phyloP scores from a whole-genome alignment of 495 filamentous ascomycete genomes.

The Opeltia flavorubescens region DNA sequence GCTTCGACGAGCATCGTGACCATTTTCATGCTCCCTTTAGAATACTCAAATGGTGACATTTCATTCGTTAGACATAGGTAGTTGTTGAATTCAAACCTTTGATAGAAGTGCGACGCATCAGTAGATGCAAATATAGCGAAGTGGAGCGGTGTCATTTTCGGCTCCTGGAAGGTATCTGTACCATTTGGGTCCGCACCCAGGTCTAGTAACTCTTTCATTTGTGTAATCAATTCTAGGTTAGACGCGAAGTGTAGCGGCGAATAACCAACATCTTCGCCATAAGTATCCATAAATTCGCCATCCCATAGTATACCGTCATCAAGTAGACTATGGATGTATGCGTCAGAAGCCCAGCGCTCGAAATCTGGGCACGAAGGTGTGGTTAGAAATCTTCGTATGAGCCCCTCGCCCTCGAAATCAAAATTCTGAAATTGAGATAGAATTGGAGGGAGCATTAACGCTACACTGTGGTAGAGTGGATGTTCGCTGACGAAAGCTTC shows the following conservation, averaged over 20 bases:
- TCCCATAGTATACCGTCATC: neutral
- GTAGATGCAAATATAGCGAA: neutral
- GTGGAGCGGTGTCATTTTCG: neutral
- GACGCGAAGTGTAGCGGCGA: no score
- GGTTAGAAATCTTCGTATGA: neutral
- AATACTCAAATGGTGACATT: neutral
- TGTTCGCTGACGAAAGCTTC: neutral
- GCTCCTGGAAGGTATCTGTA: neutral
- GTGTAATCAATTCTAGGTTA: no score
- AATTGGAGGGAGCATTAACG: neutral
- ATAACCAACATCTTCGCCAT: no score
- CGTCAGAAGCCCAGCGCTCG: neutral
- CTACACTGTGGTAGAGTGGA: neutral
- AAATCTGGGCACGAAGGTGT: neutral
- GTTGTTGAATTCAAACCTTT: neutral
- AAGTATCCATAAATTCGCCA: no score
- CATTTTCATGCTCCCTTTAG: neutral
- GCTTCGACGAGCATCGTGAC: neutral
- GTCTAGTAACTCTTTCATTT: no score
- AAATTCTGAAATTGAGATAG: neutral
- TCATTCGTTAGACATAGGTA: neutral
- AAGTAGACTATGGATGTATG: neutral
- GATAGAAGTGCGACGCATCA: neutral
- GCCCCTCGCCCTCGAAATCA: neutral
- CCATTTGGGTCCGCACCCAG: neutral